Evolutionary conservation across 306 rosid species (phyloP).

Genomic region (Rubus idaeus): DNA sequence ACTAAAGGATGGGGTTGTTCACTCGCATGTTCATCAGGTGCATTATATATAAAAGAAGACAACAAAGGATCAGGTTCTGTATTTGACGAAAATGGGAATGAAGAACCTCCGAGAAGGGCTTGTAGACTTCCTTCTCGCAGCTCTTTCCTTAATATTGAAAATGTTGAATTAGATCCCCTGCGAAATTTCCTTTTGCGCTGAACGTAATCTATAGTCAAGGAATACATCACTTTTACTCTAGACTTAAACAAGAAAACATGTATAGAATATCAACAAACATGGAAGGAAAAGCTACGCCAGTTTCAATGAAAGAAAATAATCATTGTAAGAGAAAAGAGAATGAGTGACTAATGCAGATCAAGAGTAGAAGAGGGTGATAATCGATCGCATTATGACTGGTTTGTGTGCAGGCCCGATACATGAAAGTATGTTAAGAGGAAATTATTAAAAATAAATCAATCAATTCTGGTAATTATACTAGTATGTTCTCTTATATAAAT

Average conservation of each 20-base stretch:
- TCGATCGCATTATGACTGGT: background rate
- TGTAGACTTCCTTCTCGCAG: constrained; percentile 74
- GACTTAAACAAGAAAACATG: background rate
- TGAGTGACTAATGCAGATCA: background rate
- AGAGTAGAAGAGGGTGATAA: background rate
- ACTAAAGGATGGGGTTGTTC: constrained; percentile 38
- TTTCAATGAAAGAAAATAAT: background rate
- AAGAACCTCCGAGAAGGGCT: constrained; percentile 81
- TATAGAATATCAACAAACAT: background rate
- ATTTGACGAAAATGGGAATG: constrained; percentile 44
- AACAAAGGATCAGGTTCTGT: constrained; percentile 81
- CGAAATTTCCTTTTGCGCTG: constrained; percentile 80
- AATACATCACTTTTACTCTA: constrained; percentile 11
- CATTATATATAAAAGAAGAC: constrained; percentile 76
- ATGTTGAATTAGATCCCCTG: constrained; percentile 62
- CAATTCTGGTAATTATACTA: background rate
- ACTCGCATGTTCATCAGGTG: constrained; percentile 44
- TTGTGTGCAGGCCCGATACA: background rate
- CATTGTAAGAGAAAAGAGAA: background rate
- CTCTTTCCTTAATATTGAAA: constrained; percentile 71
- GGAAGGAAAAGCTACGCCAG: background rate
- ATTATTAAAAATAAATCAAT: background rate
- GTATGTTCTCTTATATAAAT: background rate
- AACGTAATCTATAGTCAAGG: constrained; percentile 72
- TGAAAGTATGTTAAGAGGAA: background rate